Conservation (phyloP, 2,329 filamentous ascomycete species). For the Hypomyces perniciosus region DNA sequence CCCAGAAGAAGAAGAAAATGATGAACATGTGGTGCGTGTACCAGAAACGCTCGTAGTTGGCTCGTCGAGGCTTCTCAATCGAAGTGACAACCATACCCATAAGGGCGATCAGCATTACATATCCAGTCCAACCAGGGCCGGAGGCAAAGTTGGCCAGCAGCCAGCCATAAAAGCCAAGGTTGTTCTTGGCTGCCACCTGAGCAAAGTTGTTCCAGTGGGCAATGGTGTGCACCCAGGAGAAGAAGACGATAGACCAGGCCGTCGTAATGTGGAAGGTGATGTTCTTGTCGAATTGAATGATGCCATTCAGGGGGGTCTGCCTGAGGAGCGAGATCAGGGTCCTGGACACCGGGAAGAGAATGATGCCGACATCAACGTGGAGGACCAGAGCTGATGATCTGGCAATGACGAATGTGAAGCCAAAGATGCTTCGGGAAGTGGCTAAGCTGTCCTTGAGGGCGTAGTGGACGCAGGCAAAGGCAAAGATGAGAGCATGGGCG, state of each 20-base stretch:
- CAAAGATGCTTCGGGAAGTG: slow-evolving; percentile 60
- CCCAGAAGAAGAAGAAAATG: slow-evolving; percentile 85
- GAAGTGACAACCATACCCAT: slow-evolving; percentile 76
- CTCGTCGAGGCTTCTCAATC: slow-evolving; percentile 68
- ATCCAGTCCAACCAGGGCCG: slow-evolving; percentile 80
- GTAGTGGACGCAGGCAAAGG: slow-evolving; percentile 76
- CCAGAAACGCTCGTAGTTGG: slow-evolving; percentile 87
- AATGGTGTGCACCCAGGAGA: slow-evolving; percentile 79
- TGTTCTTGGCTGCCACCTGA: slow-evolving; percentile 66
- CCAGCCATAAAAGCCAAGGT: slow-evolving; percentile 72
- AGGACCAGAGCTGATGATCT: slow-evolving; percentile 69
- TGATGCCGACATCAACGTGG: slow-evolving; percentile 73
- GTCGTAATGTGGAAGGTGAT: slow-evolving; percentile 82
- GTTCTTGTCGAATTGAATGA: slow-evolving; percentile 85
- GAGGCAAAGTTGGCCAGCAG: slow-evolving; percentile 71
- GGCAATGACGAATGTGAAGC: slow-evolving; percentile 70
- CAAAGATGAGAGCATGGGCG: slow-evolving; percentile 69
- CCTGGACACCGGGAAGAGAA: slow-evolving; percentile 76
- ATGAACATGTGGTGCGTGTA: slow-evolving; percentile 86
- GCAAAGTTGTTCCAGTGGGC: slow-evolving; percentile 86
- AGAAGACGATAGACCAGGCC: slow-evolving; percentile 84
- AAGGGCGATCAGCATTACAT: slow-evolving; percentile 73
- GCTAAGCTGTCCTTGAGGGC: slow-evolving; percentile 69
- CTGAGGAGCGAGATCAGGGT: slow-evolving; percentile 76
- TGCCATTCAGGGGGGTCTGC: slow-evolving; percentile 76